A percentile compares a stretch with the other conserved stretches of the same genome.
These are phyloP conservation scores for Marasmius fiardii DNA, from an alignment of 1,284 basidiomycete genomes.

Conservation along the genomic window DNA sequence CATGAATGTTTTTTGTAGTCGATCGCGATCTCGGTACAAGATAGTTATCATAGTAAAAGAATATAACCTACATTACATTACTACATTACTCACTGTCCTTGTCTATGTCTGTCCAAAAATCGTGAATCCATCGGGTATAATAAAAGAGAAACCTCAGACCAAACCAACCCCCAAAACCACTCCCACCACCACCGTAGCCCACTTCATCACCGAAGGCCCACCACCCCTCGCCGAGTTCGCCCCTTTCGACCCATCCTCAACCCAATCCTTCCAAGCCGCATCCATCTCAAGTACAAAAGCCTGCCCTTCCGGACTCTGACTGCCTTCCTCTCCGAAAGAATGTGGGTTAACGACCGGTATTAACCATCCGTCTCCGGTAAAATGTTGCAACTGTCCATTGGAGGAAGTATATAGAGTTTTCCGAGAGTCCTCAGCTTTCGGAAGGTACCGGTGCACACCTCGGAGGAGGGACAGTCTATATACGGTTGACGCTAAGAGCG, in stretches of 20 bases:
- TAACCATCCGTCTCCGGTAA: conserved; percentile 58
- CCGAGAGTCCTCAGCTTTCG: conserved; percentile 56
- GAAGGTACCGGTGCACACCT: conserved; percentile 46
- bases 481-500: conserved; percentile 75
- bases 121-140: too few species aligned
- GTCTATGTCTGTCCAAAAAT: too few species aligned
- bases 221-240: conserved; percentile 26
- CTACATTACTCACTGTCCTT: too few species aligned
- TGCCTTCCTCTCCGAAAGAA: conserved; percentile 44
- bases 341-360: conserved; percentile 72
- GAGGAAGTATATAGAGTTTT: conserved; percentile 39
- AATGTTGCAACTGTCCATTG: conserved; percentile 30
- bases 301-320: conserved; percentile 54
- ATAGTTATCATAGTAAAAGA: too few species aligned
- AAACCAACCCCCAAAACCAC: too few species aligned
- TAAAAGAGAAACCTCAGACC: too few species aligned
- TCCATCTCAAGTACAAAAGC: conserved; percentile 74
- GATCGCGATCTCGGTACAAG: too few species aligned
- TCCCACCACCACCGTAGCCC: not conserved
- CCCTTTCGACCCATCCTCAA: conserved; percentile 45
- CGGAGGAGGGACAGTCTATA: conserved; percentile 63
- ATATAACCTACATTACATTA: too few species aligned
- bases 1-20: too few species aligned
- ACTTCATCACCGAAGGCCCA: not conserved
- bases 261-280: conserved; percentile 72